These are phyloP conservation scores for Paecilomyces fulvus DNA, from an alignment of 2,329 filamentous ascomycete genomes.

Conservation along the genomic window DNA sequence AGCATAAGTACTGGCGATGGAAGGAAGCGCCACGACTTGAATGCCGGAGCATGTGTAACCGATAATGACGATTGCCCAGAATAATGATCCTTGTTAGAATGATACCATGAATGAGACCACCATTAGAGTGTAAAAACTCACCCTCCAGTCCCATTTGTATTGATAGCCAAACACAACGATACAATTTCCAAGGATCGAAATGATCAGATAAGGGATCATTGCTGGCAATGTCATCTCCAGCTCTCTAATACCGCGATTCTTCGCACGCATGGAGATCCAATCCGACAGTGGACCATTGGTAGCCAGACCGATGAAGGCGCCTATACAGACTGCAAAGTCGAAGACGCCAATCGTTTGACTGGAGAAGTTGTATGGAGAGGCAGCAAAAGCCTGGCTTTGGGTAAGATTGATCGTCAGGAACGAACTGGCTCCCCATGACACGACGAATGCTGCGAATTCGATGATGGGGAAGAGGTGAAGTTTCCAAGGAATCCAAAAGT, in stretches of 20 bases:
- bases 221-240: slow-evolving; percentile 51
- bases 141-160: slow-evolving; percentile 45
- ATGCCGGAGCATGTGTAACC: slow-evolving; percentile 50
- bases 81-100: slow-evolving; percentile 1
- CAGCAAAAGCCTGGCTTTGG: slow-evolving; percentile 45
- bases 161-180: slow-evolving; percentile 48
- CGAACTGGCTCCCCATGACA: slow-evolving; percentile 50
- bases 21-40: slow-evolving; percentile 52
- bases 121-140: slow-evolving; percentile 16
- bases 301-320: slow-evolving; percentile 45
- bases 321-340: slow-evolving; percentile 50
- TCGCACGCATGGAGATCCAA: slow-evolving; percentile 47
- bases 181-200: slow-evolving; percentile 52
- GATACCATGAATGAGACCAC: not conserved
- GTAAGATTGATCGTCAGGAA: slow-evolving; percentile 57
- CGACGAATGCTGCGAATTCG: slow-evolving; percentile 53
- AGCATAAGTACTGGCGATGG: slow-evolving; percentile 50
- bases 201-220: slow-evolving; percentile 49
- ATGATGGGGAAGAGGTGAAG: slow-evolving; percentile 56
- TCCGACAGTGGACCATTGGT: slow-evolving; percentile 50
- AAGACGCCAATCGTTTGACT: slow-evolving; percentile 46
- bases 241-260: slow-evolving; percentile 49
- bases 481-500: slow-evolving; percentile 56
- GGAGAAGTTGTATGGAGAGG: slow-evolving; percentile 48
- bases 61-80: slow-evolving; percentile 44